phyloP scores from a whole-genome alignment of 23 red algal genomes.

The Gracilaria gracilis region DNA sequence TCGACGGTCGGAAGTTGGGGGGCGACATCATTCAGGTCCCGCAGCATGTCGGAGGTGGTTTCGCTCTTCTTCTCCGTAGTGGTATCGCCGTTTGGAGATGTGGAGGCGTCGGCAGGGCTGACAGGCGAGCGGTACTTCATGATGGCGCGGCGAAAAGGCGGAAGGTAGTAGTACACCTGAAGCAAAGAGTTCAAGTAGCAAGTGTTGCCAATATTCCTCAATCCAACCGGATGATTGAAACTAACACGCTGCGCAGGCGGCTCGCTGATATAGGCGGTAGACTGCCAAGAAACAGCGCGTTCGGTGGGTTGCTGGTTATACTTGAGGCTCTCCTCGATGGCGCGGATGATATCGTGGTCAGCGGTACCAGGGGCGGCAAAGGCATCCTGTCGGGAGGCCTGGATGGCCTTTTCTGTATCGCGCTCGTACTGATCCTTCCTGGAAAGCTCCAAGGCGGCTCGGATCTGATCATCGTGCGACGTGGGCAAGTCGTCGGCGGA shows the following conservation, averaged over 20 bases:
- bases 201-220: constrained; percentile 97
- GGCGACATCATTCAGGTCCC: background rate
- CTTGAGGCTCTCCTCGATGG: constrained; percentile 60
- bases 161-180: constrained; percentile 92
- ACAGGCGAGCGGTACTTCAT: constrained; percentile 65
- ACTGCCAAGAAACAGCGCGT: constrained; percentile 30
- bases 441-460: constrained; percentile 23
- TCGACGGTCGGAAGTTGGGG: background rate
- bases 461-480: constrained; percentile 17
- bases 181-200: constrained; percentile 98
- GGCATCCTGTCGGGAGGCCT: constrained; percentile 41
- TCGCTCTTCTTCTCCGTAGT: constrained; percentile 25
- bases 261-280: background rate
- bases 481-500: background rate
- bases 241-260: constrained; percentile 1
- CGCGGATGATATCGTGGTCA: constrained; percentile 65
- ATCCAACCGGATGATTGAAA: constrained; percentile 71
- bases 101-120: background rate
- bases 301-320: constrained; percentile 26
- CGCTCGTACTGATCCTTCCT: constrained; percentile 63
- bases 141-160: constrained; percentile 78
- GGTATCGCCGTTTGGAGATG: background rate
- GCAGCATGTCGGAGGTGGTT: constrained; percentile 32
- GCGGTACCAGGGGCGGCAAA: background rate
- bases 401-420: constrained; percentile 32